Percentiles rank a stretch among this genome's conserved stretches.
Conservation (phyloP, 345 rosid species). For the Citrus trifoliata region DNA sequence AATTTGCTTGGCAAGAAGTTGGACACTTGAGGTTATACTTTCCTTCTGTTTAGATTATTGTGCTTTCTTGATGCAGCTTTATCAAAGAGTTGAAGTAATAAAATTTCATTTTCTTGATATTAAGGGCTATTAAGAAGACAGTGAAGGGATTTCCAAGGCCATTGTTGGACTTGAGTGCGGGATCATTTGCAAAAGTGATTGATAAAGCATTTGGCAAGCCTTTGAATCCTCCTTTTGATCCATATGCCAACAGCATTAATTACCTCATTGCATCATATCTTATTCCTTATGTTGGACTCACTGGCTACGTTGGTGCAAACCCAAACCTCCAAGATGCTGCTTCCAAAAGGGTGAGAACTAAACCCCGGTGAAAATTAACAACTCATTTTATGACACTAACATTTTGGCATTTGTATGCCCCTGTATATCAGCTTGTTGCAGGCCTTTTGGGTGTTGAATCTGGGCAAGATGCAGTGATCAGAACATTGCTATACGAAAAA, state of each 20-base stretch:
- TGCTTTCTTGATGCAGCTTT: not conserved
- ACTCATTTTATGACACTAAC: too few species aligned
- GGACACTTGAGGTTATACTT: conserved; percentile 68
- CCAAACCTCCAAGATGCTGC: conserved; percentile 41
- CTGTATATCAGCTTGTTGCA: conserved; percentile 51
- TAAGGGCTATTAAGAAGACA: conserved; percentile 59
- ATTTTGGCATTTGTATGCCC: too few species aligned
- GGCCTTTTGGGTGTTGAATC: conserved; percentile 75
- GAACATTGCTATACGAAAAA: conserved; percentile 47
- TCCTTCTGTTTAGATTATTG: not conserved
- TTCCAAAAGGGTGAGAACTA: conserved; percentile 45
- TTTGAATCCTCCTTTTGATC: conserved; percentile 61
- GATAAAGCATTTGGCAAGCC: conserved; percentile 49
- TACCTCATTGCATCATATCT: conserved; percentile 70
- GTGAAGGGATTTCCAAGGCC: conserved; percentile 87
- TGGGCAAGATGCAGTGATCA: conserved; percentile 76
- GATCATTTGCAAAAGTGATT: conserved; percentile 49
- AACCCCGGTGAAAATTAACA: too few species aligned
- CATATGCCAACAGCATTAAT: conserved; percentile 52
- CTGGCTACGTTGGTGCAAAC: conserved; percentile 76
- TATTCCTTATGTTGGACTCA: conserved; percentile 78
- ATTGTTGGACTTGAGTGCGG: conserved; percentile 47
- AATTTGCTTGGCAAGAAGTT: conserved; percentile 87
- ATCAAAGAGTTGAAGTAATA: too few species aligned
- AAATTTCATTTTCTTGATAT: not conserved